Conservation (phyloP, 768 basidiomycete genomes). For the Mycena epipterygia region DNA sequence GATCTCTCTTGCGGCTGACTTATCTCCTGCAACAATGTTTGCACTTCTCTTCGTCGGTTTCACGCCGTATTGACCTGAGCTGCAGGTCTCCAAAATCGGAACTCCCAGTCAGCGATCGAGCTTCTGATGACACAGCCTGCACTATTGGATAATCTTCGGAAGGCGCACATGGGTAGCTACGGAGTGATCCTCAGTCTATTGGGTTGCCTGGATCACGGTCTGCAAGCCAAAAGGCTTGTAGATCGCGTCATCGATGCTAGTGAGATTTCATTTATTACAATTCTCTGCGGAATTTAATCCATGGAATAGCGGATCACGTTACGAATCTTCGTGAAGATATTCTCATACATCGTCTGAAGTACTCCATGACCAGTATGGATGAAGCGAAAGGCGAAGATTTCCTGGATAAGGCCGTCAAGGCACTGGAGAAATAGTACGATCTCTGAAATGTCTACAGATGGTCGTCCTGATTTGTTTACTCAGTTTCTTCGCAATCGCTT, state of each 20-base stretch:
- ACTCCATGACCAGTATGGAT: constrained; percentile 85
- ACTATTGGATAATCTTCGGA: constrained; percentile 88
- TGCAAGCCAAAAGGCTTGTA: constrained; percentile 88
- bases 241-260: constrained; percentile 90
- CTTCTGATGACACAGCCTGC: constrained; percentile 85
- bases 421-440: constrained; percentile 91
- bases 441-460: constrained; percentile 1
- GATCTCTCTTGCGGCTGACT: constrained; percentile 81
- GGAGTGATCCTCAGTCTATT: constrained; percentile 91
- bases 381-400: constrained; percentile 69
- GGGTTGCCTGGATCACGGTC: constrained; percentile 92
- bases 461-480: neutral
- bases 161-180: constrained; percentile 94
- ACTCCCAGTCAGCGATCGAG: constrained; percentile 85
- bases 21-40: constrained; percentile 85
- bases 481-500: constrained; percentile 95
- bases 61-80: constrained; percentile 8
- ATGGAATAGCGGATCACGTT: constrained; percentile 84
- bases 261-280: constrained; percentile 41
- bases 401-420: constrained; percentile 77
- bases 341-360: constrained; percentile 84
- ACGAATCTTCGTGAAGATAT: constrained; percentile 93
- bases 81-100: constrained; percentile 73
- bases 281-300: neutral
- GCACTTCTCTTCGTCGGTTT: constrained; percentile 31